Conservation (phyloP, 2,329 filamentous ascomycete genomes). For the Colletotrichum endophyticum region DNA sequence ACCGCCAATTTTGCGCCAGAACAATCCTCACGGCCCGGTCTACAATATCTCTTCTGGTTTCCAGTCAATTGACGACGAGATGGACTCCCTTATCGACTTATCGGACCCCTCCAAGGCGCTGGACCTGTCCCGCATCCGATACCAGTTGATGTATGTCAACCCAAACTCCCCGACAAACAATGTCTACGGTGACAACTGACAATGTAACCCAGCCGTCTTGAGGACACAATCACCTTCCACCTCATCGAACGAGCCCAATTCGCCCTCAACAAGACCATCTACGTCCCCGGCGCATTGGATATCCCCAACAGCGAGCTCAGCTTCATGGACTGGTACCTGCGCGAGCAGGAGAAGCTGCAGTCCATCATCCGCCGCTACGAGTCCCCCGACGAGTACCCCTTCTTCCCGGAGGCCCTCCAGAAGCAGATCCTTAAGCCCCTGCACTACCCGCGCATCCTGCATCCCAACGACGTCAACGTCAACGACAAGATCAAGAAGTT, state of each 20-base stretch:
- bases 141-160: constrained; percentile 80
- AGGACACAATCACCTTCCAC: constrained; percentile 97
- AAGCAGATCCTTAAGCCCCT: constrained; percentile 86
- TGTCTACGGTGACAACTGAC: background rate
- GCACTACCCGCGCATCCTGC: constrained; percentile 85
- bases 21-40: background rate
- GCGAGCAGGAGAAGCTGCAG: constrained; percentile 88
- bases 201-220: constrained; percentile 73
- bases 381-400: constrained; percentile 95
- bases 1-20: background rate
- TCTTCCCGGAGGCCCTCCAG: constrained; percentile 85
- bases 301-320: constrained; percentile 77
- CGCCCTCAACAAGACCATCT: constrained; percentile 88
- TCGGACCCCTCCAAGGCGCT: constrained; percentile 84
- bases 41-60: background rate
- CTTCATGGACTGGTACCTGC: constrained; percentile 93
- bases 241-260: constrained; percentile 98
- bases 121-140: constrained; percentile 90
- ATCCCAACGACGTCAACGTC: constrained; percentile 88
- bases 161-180: constrained; percentile 9
- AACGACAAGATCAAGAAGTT: constrained; percentile 86
- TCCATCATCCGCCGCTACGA: constrained; percentile 94
- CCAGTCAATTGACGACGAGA: constrained; percentile 41
- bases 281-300: constrained; percentile 77
- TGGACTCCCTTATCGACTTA: constrained; percentile 92